Evolutionary conservation across 2,329 filamentous ascomycete genomes (phyloP).

Genomic region (Tolypocladium cylindrosporum): DNA sequence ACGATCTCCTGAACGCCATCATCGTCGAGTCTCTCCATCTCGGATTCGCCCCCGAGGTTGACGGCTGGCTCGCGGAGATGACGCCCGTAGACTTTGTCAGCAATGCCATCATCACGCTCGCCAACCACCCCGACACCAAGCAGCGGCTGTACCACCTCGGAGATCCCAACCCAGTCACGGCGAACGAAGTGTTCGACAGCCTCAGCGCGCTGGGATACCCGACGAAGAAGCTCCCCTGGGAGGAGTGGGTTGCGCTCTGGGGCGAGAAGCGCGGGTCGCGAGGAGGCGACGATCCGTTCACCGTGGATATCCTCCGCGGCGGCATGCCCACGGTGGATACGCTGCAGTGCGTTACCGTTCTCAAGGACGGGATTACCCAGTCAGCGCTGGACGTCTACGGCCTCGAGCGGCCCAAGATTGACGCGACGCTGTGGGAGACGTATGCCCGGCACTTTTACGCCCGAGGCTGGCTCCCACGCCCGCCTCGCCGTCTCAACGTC

Average conservation of each 20-base stretch:
- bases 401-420: constrained; percentile 58
- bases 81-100: constrained; percentile 76
- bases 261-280: constrained; percentile 57
- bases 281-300: constrained; percentile 62
- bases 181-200: constrained; percentile 52
- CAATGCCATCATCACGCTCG: constrained; percentile 60
- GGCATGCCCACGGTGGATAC: constrained; percentile 72
- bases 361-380: constrained; percentile 60
- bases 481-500: constrained; percentile 39
- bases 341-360: constrained; percentile 59
- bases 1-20: constrained; percentile 66
- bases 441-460: constrained; percentile 76
- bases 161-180: constrained; percentile 61
- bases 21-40: constrained; percentile 69
- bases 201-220: constrained; percentile 60
- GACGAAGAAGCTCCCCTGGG: constrained; percentile 56
- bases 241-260: constrained; percentile 68
- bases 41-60: constrained; percentile 58
- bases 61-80: constrained; percentile 74
- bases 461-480: constrained; percentile 61
- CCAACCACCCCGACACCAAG: constrained; percentile 50
- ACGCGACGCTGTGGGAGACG: constrained; percentile 60
- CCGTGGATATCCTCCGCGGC: constrained; percentile 67
- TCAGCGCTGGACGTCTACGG: constrained; percentile 42
- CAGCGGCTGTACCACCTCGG: constrained; percentile 66